Evolutionary conservation across 1,284 basidiomycete genomes (phyloP).

Genomic region (Flammula alnicola): DNA sequence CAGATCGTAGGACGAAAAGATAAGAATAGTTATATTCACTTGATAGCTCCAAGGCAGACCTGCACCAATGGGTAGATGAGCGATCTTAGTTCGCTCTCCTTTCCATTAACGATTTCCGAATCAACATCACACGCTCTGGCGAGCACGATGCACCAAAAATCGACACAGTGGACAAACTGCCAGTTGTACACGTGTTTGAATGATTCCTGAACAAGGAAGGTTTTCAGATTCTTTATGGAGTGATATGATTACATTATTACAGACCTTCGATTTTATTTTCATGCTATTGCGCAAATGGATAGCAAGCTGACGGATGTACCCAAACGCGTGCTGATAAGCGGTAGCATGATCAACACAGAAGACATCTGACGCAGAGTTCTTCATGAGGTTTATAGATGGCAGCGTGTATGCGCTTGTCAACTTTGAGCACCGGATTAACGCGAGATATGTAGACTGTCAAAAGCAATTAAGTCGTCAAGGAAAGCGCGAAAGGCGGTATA

Average conservation of each 20-base stretch:
- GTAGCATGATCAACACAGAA: constrained; percentile 79
- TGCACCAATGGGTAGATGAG: constrained; percentile 97
- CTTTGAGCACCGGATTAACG: constrained; percentile 82
- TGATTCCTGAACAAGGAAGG: constrained; percentile 66
- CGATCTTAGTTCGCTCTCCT: constrained; percentile 82
- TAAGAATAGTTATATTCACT: constrained; percentile 51
- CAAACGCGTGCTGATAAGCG: constrained; percentile 95
- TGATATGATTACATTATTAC: constrained; percentile 20
- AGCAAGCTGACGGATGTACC: constrained; percentile 95
- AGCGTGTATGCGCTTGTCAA: constrained; percentile 87
- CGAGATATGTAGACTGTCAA: constrained; percentile 80
- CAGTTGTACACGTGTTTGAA: constrained; percentile 97
- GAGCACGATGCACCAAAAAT: constrained; percentile 96
- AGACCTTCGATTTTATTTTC: constrained; percentile 84
- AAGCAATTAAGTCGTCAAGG: constrained; percentile 4
- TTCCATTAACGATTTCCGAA: constrained; percentile 52
- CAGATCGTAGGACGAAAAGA: constrained; percentile 30
- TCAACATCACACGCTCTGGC: constrained; percentile 76
- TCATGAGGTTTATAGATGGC: constrained; percentile 96
- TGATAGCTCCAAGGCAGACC: constrained; percentile 90
- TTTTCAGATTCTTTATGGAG: constrained; percentile 2
- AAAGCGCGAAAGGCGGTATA: not conserved
- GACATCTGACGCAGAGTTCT: constrained; percentile 94
- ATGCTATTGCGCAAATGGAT: constrained; percentile 92
- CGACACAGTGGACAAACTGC: constrained; percentile 96